Evolutionary conservation across 345 rosid genomes (phyloP), one percentile per base, ranked within the genome.

Genomic region (Erodium maritimum): DNA sequence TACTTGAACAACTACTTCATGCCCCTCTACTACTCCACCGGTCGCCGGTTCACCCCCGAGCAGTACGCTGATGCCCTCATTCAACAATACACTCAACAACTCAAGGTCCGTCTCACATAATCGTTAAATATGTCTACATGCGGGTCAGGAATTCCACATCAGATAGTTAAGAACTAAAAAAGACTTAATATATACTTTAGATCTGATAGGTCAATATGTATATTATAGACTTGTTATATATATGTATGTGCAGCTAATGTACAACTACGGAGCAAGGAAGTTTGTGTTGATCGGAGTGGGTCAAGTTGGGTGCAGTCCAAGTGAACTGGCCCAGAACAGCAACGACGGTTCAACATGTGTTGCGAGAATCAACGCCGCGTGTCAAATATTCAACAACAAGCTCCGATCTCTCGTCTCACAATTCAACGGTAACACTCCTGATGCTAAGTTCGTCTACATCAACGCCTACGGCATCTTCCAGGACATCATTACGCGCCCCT

Each of bases 1-100:
- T 91, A 91, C 70, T 90, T 91, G 19, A 91, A 91, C 61, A 91
- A 91, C 68, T 91, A 91, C 65, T 91, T 88, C 83, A 83, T 82
- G 93, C 96, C 98, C 8, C 63, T 50, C 2, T 60, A 51, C 58
- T 91, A 91, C 77, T 24, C 85, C 19, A 65, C 78, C 19, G 21
- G 83, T 61, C 69, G 70, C 37, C 87, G 66, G 57, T 91, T 55
- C 66, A 78, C 73, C 2, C 82, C 93, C 0, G 82, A 81, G 7
- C 78, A 78, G 45, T 91, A 64, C 21, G 85, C 98, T 3, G 68
- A 77, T 29, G 68, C 63, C 58, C 96, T 91, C 50, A 76, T 82
- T 66, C 69, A 53, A 45, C 75, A 75, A 13, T 91, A 91, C 58
- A 64, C 72, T 6, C 51, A 67, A 3, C 96, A 88, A 65, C 76